Conservation (phyloP, 129 eudicot genomes). For the Escallonia rubra region DNA sequence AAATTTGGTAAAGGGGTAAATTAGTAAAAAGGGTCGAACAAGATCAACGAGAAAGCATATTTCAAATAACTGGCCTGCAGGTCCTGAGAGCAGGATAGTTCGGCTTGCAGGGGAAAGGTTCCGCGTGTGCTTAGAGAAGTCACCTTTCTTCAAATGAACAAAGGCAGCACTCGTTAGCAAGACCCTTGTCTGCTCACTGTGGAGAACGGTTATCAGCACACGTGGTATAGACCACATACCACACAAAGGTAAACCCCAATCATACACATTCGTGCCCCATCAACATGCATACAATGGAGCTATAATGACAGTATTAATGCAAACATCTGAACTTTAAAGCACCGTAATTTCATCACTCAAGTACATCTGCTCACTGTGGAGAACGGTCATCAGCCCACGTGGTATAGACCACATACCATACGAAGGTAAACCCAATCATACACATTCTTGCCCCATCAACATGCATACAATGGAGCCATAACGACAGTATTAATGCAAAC, state of each 20-base stretch:
- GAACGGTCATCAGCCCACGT: constrained; percentile 6
- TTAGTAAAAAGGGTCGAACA: not conserved
- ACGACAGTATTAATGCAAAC: not conserved
- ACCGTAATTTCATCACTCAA: too few relatives aligned
- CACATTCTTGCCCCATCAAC: too few relatives aligned
- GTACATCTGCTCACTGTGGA: constrained; percentile 63
- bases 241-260: too few relatives aligned
- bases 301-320: too few relatives aligned
- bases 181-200: constrained; percentile 85
- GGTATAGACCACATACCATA: too few relatives aligned
- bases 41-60: constrained; percentile 1
- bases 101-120: constrained; percentile 95
- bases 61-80: constrained; percentile 51
- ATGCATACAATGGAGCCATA: too few relatives aligned
- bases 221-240: too few relatives aligned
- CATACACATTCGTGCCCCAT: too few relatives aligned
- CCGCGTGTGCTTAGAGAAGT: constrained; percentile 76
- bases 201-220: constrained; percentile 9
- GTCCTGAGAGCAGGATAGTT: constrained; percentile 91
- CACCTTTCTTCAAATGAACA: constrained; percentile 65
- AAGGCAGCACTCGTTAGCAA: constrained; percentile 87
- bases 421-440: too few relatives aligned
- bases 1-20: constrained; percentile 5
- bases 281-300: too few relatives aligned
- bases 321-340: too few relatives aligned